These are phyloP conservation scores for Cryptococcus sp. DNA, from an alignment of 1,284 basidiomycete genomes.

Conservation along the genomic window DNA sequence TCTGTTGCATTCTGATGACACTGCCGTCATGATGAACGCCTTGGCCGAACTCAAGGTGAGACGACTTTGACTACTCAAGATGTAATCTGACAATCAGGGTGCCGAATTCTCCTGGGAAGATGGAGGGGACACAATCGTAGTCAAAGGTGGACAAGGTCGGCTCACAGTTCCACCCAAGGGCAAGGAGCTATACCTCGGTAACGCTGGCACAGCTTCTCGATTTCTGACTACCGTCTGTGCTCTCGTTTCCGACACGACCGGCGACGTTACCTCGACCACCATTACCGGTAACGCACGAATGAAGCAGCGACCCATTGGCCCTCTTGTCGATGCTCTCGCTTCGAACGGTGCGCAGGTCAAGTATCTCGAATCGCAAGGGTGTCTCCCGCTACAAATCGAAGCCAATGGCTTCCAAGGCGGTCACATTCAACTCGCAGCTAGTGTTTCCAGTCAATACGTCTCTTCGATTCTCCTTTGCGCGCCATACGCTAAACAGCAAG, in stretches of 20 bases:
- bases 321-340: constrained; percentile 86
- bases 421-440: constrained; percentile 82
- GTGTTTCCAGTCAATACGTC: constrained; percentile 96
- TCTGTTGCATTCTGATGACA: constrained; percentile 94
- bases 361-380: constrained; percentile 75
- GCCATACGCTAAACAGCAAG: constrained; percentile 77
- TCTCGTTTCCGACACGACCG: constrained; percentile 44
- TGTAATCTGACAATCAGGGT: constrained; percentile 54
- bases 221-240: constrained; percentile 92
- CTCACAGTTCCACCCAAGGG: constrained; percentile 71
- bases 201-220: constrained; percentile 95
- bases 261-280: constrained; percentile 57
- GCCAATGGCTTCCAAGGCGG: constrained; percentile 81
- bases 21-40: constrained; percentile 97
- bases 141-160: constrained; percentile 76
- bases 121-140: constrained; percentile 85
- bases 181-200: constrained; percentile 91
- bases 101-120: constrained; percentile 91
- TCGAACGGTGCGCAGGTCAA: constrained; percentile 75
- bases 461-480: constrained; percentile 94
- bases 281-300: constrained; percentile 98
- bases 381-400: constrained; percentile 81
- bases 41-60: constrained; percentile 76
- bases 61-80: neutral
- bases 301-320: constrained; percentile 93